Conservation (phyloP, 2,329 filamentous ascomycete genomes). For the Orbilia ellipsospora region DNA sequence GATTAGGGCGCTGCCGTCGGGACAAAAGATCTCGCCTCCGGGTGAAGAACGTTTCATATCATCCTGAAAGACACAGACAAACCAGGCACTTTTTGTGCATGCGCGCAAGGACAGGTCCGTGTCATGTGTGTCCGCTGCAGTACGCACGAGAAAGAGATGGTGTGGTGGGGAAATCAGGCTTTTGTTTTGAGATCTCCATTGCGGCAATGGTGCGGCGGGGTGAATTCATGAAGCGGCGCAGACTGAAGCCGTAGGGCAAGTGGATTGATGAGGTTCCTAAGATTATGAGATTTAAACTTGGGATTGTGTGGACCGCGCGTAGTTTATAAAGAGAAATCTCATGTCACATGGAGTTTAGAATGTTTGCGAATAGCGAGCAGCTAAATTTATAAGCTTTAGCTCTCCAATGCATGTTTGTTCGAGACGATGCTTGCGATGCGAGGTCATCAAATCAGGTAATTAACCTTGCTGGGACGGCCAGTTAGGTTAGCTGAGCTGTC, state of each 20-base stretch:
- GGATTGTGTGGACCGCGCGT: no score
- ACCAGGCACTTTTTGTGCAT: no score
- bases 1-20: constrained; percentile 51
- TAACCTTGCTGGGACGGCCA: constrained; percentile 38
- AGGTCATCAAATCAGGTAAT: constrained; percentile 29
- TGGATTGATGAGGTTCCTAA: no score
- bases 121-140: background rate
- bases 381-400: no score
- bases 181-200: background rate
- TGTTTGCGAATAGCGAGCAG: no score
- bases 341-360: background rate
- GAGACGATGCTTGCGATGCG: constrained; percentile 13
- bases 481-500: constrained; percentile 6
- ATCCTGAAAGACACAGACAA: background rate
- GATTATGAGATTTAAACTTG: no score
- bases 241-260: no score
- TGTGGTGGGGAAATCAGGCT: constrained; percentile 20
- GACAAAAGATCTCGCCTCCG: constrained; percentile 55
- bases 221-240: background rate
- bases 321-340: no score
- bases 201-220: constrained; percentile 20
- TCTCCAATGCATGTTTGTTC: constrained; percentile 1
- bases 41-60: constrained; percentile 47
- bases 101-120: no score
- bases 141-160: constrained; percentile 3